Percentiles rank a stretch among this genome's conserved stretches.
These are phyloP conservation scores for Daldinia eschscholtzii DNA, from an alignment of 2,329 filamentous ascomycete genomes.

Conservation along the genomic window DNA sequence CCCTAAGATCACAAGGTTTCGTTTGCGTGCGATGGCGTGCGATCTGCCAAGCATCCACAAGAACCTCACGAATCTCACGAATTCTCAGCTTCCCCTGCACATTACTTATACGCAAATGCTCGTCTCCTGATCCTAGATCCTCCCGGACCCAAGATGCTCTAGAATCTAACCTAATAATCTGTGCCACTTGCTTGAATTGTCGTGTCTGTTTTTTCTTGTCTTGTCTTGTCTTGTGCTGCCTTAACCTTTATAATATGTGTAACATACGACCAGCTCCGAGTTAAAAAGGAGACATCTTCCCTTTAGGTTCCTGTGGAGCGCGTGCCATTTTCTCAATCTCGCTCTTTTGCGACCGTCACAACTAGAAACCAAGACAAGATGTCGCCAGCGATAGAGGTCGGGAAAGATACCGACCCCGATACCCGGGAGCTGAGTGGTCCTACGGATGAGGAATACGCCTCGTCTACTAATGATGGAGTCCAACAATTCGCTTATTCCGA, in stretches of 20 bases:
- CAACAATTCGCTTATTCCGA: constrained; percentile 50
- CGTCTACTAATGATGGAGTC: constrained; percentile 41
- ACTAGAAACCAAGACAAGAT: constrained; percentile 22
- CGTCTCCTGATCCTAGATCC: constrained; percentile 28
- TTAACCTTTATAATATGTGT: constrained; percentile 25
- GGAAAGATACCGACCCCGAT: constrained; percentile 43
- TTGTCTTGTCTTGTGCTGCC: constrained; percentile 8
- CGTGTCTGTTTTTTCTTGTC: background rate
- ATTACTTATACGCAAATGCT: constrained; percentile 39
- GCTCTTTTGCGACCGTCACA: constrained; percentile 18
- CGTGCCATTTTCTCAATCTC: constrained; percentile 12
- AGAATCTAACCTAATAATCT: constrained; percentile 13
- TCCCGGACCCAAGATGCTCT: constrained; percentile 18
- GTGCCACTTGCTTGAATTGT: constrained; percentile 18
- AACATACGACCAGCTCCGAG: constrained; percentile 20
- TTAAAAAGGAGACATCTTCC: constrained; percentile 25
- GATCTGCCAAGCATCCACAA: constrained; percentile 47
- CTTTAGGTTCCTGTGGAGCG: constrained; percentile 1
- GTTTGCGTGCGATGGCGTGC: constrained; percentile 48
- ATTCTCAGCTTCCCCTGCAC: constrained; percentile 21
- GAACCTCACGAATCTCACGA: constrained; percentile 36
- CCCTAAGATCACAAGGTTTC: constrained; percentile 35
- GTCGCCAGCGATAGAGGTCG: constrained; percentile 32
- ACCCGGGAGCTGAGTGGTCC: constrained; percentile 35
- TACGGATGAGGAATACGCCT: constrained; percentile 43